Percentiles rank a stretch among this genome's conserved stretches.
phyloP scores from a whole-genome alignment of 2,329 filamentous ascomycete genomes.

The Shiraia sp. region DNA sequence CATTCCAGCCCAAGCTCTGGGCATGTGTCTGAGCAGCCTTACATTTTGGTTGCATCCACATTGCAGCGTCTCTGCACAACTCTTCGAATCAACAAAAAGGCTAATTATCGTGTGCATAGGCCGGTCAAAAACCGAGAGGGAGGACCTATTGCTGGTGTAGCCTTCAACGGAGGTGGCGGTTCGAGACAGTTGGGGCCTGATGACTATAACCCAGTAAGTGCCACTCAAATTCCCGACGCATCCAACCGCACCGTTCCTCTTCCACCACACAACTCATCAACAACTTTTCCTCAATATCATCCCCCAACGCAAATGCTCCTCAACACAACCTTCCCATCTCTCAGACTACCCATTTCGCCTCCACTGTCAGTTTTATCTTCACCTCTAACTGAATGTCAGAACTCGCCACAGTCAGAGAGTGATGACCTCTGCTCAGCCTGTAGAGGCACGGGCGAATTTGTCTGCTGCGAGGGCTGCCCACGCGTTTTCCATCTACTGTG shows the following conservation, averaged over 20 bases:
- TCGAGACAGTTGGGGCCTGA: constrained; percentile 64
- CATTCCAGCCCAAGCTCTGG: constrained; percentile 29
- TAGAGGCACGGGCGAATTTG: constrained; percentile 77
- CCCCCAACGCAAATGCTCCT: constrained; percentile 40
- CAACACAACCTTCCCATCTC: constrained; percentile 28
- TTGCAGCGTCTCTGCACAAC: constrained; percentile 15
- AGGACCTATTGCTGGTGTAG: constrained; percentile 68
- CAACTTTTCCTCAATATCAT: constrained; percentile 29
- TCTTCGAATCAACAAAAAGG: constrained; percentile 28
- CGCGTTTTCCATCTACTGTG: constrained; percentile 90
- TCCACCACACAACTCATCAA: constrained; percentile 42
- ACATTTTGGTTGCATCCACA: constrained; percentile 39
- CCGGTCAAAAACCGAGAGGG: constrained; percentile 75
- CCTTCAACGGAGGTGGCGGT: constrained; percentile 60
- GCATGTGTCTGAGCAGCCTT: constrained; percentile 39
- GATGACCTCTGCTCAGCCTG: constrained; percentile 91
- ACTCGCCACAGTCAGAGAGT: constrained; percentile 61
- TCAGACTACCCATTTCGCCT: constrained; percentile 42
- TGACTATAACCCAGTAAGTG: constrained; percentile 59
- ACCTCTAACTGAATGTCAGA: constrained; percentile 47
- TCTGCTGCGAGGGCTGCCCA: constrained; percentile 92
- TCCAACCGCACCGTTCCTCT: constrained; percentile 47
- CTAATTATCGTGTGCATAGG: constrained; percentile 53
- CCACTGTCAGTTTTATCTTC: constrained; percentile 41
- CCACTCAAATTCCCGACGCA: constrained; percentile 47